Percentiles rank a stretch among this genome's conserved stretches.
Evolutionary conservation across 345 rosid genomes (phyloP).

Genomic region (Conringia planisiliqua): DNA sequence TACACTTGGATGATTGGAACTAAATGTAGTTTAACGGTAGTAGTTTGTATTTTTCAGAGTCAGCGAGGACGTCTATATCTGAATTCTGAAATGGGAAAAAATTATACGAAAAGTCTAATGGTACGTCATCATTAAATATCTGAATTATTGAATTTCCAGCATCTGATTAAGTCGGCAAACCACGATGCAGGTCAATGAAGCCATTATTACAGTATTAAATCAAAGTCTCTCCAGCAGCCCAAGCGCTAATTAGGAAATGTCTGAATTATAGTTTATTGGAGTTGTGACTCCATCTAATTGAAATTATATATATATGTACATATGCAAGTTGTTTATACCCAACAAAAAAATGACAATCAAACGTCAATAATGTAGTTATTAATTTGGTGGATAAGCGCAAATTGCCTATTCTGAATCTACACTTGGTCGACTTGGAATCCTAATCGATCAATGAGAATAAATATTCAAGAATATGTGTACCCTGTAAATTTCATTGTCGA

Average conservation of each 20-base stretch:
- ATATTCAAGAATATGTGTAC: background rate
- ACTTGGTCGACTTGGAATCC: slow-evolving; percentile 11
- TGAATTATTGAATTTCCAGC: slow-evolving; percentile 19
- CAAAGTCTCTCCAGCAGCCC: slow-evolving; percentile 23
- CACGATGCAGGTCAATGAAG: slow-evolving; percentile 16
- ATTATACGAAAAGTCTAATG: slow-evolving; percentile 22
- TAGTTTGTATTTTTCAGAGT: slow-evolving; percentile 1
- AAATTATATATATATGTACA: background rate
- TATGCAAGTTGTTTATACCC: background rate
- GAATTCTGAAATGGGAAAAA: background rate
- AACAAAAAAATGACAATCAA: background rate
- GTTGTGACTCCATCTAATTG: background rate
- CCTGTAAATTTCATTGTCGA: background rate
- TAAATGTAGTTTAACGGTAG: background rate
- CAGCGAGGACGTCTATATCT: slow-evolving; percentile 30
- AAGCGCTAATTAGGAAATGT: slow-evolving; percentile 14
- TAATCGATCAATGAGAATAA: background rate
- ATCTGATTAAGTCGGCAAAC: slow-evolving; percentile 20
- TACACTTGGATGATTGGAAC: background rate
- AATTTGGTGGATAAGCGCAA: background rate
- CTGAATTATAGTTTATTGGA: background rate
- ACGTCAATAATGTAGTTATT: background rate
- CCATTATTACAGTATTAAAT: background rate
- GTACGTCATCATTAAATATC: slow-evolving; percentile 27
- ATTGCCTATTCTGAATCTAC: background rate